phyloP scores from a whole-genome alignment of 1,284 basidiomycete species.

The Pseudozyma tsukubaensis region DNA sequence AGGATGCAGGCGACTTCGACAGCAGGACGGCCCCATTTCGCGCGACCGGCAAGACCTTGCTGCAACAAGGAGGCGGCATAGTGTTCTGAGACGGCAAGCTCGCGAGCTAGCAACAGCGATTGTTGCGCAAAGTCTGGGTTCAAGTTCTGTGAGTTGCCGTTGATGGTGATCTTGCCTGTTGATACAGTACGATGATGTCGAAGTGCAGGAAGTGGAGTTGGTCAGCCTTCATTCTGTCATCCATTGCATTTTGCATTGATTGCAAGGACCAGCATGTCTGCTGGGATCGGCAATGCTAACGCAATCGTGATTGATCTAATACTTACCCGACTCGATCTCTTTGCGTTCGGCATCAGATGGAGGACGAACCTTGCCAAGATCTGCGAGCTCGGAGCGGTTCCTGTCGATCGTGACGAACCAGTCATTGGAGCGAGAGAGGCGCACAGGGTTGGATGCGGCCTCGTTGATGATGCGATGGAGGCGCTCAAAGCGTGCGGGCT shows the following conservation, averaged over 20 bases:
- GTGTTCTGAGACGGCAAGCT: constrained; percentile 61
- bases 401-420: constrained; percentile 66
- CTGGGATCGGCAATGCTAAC: background rate
- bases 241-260: too few species aligned
- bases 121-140: constrained; percentile 66
- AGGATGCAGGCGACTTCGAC: constrained; percentile 65
- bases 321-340: constrained; percentile 63
- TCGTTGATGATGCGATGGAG: constrained; percentile 58
- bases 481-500: constrained; percentile 60
- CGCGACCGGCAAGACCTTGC: constrained; percentile 56
- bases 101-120: constrained; percentile 58
- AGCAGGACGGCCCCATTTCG: constrained; percentile 61
- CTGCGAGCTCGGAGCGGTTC: constrained; percentile 53
- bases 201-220: background rate
- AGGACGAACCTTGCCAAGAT: constrained; percentile 55
- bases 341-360: constrained; percentile 60
- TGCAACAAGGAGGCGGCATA: constrained; percentile 67
- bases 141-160: constrained; percentile 55
- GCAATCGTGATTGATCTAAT: background rate
- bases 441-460: constrained; percentile 49
- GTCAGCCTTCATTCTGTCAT: constrained; percentile 1
- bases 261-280: background rate
- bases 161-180: constrained; percentile 62
- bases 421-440: constrained; percentile 51
- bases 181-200: too few species aligned